These are phyloP conservation scores for Cystobasidiaceae sp. DNA, from an alignment of 1,284 basidiomycete species.

Conservation along the genomic window DNA sequence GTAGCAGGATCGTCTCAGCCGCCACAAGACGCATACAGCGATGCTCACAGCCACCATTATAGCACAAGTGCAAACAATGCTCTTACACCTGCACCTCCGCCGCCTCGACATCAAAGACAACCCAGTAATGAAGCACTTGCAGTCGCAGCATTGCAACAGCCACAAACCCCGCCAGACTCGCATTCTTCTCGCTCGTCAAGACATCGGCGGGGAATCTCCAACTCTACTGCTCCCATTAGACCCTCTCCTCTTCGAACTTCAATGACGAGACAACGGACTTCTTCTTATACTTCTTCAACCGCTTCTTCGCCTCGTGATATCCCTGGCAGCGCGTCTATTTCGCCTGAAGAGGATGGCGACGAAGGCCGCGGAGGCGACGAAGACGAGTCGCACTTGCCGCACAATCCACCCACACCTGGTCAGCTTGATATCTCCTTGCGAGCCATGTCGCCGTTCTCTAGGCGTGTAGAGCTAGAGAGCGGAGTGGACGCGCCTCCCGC, in stretches of 20 bases:
- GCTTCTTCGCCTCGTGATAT: no score
- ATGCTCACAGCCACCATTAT: background rate
- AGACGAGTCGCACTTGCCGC: slow-evolving; percentile 44
- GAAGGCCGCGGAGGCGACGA: no score
- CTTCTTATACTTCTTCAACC: slow-evolving; percentile 31
- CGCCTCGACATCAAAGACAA: slow-evolving; percentile 18
- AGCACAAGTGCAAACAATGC: no score
- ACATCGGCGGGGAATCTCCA: slow-evolving; percentile 11
- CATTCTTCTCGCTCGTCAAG: slow-evolving; percentile 5
- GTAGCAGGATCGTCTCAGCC: slow-evolving; percentile 43
- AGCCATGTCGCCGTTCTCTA: slow-evolving; percentile 38
- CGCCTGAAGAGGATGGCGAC: no score
- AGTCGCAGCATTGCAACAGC: slow-evolving; percentile 13
- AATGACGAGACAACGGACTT: slow-evolving; percentile 29
- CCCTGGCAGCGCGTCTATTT: slow-evolving; percentile 18
- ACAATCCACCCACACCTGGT: slow-evolving; percentile 56
- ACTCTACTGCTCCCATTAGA: slow-evolving; percentile 35
- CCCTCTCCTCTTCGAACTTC: slow-evolving; percentile 35
- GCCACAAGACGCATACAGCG: background rate
- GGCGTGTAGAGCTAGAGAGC: slow-evolving; percentile 17
- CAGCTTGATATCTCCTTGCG: slow-evolving; percentile 54
- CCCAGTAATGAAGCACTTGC: slow-evolving; percentile 23
- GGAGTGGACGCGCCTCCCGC: no score
- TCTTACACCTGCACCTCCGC: slow-evolving; percentile 12
- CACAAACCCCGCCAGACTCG: slow-evolving; percentile 3